Base-by-base conservation (phyloP, 202 grass and related monocot genomes). In the Bolboschoenoplectus hybrid region DNA sequence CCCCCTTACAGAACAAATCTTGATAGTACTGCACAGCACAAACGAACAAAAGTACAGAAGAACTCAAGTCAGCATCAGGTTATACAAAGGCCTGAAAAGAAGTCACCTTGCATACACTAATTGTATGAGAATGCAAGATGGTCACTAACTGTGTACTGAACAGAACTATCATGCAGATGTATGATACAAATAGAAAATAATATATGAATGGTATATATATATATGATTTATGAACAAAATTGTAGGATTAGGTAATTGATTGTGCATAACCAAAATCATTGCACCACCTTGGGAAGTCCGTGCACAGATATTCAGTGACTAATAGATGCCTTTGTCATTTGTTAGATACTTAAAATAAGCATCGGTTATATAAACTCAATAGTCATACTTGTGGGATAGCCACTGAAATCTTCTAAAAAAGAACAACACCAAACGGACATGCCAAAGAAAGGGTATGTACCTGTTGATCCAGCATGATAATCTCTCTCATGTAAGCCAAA, bases 11-110 rank as follows among this genome's bases (percentile, higher is more conserved):
- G 55, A 98, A 98, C 69, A 98, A 86, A 85, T 79, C 88, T 88
- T 98, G 96, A 87, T 95, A 98, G 84, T 98, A 95, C 96, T 98
- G 83, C 73, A 58, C 73, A 85, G 63, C 4, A 68, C 13, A 72
- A 46, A 3, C 47, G 12, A 50, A 77, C 49, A 38, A 38, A 12
- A 56, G 12, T 60, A 9, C 46, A 67, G 47, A 80, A 46, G 41
- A 74, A 85, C 13, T 45, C 17, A 85, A 77, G 40, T 69, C 82
- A 84, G 32, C 62, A 49, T 63, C 50, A 62, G 41, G 46, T 11
- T 7, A 53, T 32, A 71, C 50, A 78, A 56, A 6, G 32, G 35
- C 74, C 35, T 64, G 39, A 85, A 43, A 85, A 55, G 62, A 77
- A 53, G 77, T 49, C 1, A 66, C 71, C 81, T 66, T 45, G 26